A percentile compares a stretch with the other conserved stretches of the same genome.
phyloP scores from a whole-genome alignment of 331 rosid species.

The Erythrophleum ivorense region DNA sequence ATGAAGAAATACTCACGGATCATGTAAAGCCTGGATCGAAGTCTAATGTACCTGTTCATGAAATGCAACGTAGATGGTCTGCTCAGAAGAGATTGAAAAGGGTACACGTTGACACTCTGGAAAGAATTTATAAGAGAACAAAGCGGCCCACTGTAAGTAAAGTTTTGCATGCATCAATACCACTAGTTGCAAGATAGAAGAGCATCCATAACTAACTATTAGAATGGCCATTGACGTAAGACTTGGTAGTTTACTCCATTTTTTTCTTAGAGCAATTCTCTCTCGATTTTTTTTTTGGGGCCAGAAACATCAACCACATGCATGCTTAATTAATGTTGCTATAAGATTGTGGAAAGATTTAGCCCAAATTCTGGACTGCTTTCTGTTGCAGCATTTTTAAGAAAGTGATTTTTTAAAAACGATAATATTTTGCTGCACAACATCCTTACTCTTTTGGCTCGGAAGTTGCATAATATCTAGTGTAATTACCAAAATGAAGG shows the following conservation, averaged over 20 bases:
- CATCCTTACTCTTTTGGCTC: not conserved
- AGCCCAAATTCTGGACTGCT: not conserved
- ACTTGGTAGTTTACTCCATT: constrained; percentile 8
- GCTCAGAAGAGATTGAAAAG: constrained; percentile 84
- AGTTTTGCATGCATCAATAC: constrained; percentile 29
- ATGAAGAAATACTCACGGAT: constrained; percentile 46
- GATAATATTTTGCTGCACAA: not conserved
- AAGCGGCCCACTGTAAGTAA: constrained; percentile 93
- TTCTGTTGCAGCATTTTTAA: not conserved
- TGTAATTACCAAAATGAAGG: not conserved
- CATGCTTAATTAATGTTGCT: constrained; percentile 1
- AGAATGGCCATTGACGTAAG: not conserved
- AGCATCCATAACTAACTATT: constrained; percentile 2
- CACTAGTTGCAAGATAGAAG: constrained; percentile 22
- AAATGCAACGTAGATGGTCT: constrained; percentile 66
- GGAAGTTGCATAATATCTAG: constrained; percentile 11
- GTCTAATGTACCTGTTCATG: constrained; percentile 67
- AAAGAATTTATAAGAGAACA: constrained; percentile 73
- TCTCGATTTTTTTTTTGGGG: constrained; percentile 19
- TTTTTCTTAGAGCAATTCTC: constrained; percentile 20
- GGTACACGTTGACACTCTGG: constrained; percentile 77
- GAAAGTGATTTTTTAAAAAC: not conserved
- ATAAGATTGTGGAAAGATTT: not conserved
- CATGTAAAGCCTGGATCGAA: constrained; percentile 40
- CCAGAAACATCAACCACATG: constrained; percentile 35